Evolutionary conservation across 805 yeast genomes (phyloP).

Genomic region (Metschnikowia chrysomelidarum): DNA sequence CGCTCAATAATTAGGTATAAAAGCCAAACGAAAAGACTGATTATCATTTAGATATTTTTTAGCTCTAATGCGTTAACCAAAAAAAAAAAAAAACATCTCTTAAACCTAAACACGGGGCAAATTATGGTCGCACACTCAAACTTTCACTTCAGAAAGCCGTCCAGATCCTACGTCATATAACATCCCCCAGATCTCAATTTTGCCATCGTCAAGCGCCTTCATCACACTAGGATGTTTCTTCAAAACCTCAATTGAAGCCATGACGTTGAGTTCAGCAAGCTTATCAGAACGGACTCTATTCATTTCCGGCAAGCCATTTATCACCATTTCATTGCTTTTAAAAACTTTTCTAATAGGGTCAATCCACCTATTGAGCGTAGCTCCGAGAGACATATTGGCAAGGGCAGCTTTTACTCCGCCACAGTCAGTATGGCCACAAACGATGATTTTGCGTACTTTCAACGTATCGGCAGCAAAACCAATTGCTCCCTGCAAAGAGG

Average conservation of each 20-base stretch:
- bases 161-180: constrained; percentile 22
- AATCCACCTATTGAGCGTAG: constrained; percentile 23
- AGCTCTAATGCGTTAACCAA: too few species aligned
- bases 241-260: constrained; percentile 20
- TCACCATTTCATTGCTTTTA: constrained; percentile 17
- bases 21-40: too few species aligned
- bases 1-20: too few species aligned
- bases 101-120: too few species aligned
- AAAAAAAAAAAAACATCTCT: too few species aligned
- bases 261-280: constrained; percentile 22
- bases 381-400: constrained; percentile 21
- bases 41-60: too few species aligned
- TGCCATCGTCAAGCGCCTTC: constrained; percentile 20
- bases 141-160: constrained; percentile 19
- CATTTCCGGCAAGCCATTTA: constrained; percentile 16
- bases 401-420: constrained; percentile 24
- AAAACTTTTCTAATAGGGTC: constrained; percentile 22
- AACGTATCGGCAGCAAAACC: constrained; percentile 22
- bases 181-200: constrained; percentile 23
- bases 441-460: constrained; percentile 21
- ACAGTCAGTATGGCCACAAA: constrained; percentile 24
- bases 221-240: constrained; percentile 22
- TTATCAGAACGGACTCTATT: constrained; percentile 20
- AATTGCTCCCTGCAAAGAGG: constrained; percentile 21
- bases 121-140: too few species aligned